Evolutionary conservation across 78 protist species (phyloP).

Genomic region (Tieghemostelium lacteum): DNA sequence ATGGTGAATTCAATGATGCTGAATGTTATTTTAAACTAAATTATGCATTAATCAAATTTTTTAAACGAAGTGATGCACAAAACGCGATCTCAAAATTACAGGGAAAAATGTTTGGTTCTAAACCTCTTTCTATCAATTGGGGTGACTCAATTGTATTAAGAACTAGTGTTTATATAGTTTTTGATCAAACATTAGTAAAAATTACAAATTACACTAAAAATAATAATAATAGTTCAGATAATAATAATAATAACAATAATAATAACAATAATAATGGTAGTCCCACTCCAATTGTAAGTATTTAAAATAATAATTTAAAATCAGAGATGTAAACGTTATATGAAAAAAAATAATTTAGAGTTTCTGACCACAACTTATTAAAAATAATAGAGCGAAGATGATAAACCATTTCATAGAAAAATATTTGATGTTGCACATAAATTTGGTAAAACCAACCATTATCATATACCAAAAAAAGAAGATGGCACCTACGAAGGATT

Average conservation of each 20-base stretch:
- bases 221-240: neutral
- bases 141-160: conserved; percentile 26
- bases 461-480: conserved; percentile 16
- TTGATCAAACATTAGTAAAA: neutral
- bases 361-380: too few relatives aligned
- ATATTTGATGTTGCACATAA: neutral
- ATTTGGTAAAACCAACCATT: conserved; percentile 49
- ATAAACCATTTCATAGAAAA: conserved; percentile 15
- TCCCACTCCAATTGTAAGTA: too few relatives aligned
- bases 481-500: conserved; percentile 20
- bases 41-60: conserved; percentile 22
- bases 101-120: conserved; percentile 2
- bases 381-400: too few relatives aligned
- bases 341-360: too few relatives aligned
- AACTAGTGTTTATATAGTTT: conserved; percentile 32
- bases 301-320: too few relatives aligned
- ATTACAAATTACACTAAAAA: neutral
- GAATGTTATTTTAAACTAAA: conserved; percentile 27
- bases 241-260: neutral
- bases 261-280: neutral
- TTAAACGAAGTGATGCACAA: conserved; percentile 16
- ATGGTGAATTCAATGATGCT: conserved; percentile 5
- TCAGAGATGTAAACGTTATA: too few relatives aligned
- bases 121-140: conserved; percentile 20
- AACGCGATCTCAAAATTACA: neutral